Evolutionary conservation across 129 eudicot genomes (phyloP), one percentile per base, ranked within the genome.

Genomic region (Solidago caesia): DNA sequence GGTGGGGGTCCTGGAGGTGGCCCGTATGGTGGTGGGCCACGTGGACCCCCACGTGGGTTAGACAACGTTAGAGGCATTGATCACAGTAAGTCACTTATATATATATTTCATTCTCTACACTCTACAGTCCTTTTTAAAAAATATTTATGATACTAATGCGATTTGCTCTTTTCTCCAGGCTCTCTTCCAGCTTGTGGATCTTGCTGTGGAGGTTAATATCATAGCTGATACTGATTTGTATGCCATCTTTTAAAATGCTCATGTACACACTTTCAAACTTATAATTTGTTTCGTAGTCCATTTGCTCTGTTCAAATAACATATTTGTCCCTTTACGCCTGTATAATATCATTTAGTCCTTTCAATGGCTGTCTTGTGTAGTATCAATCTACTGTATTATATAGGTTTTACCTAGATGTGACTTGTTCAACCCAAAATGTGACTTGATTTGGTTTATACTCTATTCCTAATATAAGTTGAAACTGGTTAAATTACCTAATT

Each of bases 121-220:
- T 29, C 11, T 14, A 21, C 57, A 14, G 43, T 25, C 42, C 5
- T 0, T 25, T 10, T 27, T 1, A 27, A 11, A 14, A 39, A 41
- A 15, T 56, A 56, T 42, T 45, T 5, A 45, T 16, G 45, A 59
- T 46, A 33, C 10, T 77, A 33, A 44, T 33, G 26, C 42, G 16
- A 57, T 66, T 25, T 67, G 49, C 8, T 67, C 46, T 56, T 64
- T 49, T 9, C 45, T 69, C 21, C 79, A 91, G 97, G 81, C 64
- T 77, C 97, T 45, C 95, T 83, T 73, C 97, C 97, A 42, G 97
- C 97, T 1, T 91, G 97, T 79, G 97, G 97, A 67, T 91, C 97
- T 75, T 91, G 97, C 85, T 91, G 97, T 51, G 97, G 97, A 64
- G 77, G 82, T 56, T 79, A 71, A 78, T 13, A 8, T 68, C 8